Base-by-base conservation (phyloP, 164 flowering plant genomes). In the Vitis cinerea region DNA sequence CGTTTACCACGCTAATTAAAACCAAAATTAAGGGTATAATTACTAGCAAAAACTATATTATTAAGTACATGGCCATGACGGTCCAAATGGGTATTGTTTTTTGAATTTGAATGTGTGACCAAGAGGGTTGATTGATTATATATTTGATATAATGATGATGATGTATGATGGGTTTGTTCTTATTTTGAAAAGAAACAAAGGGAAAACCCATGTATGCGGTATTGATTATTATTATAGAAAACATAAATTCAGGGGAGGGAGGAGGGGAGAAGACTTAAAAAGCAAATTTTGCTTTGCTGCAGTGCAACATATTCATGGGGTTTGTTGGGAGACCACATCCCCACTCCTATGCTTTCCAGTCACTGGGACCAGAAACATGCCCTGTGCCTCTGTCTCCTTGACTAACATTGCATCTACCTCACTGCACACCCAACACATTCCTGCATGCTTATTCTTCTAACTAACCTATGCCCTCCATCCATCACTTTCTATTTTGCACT, bases 341-440 rank as follows among this genome's bases (percentile, higher is more conserved):
- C 44, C 19, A 50, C 49, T 64, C 64, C 50, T 77, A 62, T 66
- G 65, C 72, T 70, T 72, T 70, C 67, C 23, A 44, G 9, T 19
- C 58, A n/a, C 66, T 71, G 74, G 77, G 81, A 80, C 81, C 83
- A 60, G 62, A 64, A 80, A 77, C 83, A 77, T 75, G 72, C 60
- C 69, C 71, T 77, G 78, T 63, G 8, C 61, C 48, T 64, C n/a
- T 76, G 78, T 74, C 71, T 56, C 74, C 74, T 67, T 70, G 71
- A 57, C 69, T 30, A 12, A 8, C 23, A 51, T 54, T 50, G 47
- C 30, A 49, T 74, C 12, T 62, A 48, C 49, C 16, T 31, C 49
- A 60, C 4, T 9, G 64, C 37, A 48, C 11, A 15, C 19, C 47
- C 27, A 50, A 31, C 58, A 66, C 47, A 30, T 67, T 15, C 51